Base-by-base conservation (phyloP, 176 grass and related monocot species). In the Eragrostis nindensis region DNA sequence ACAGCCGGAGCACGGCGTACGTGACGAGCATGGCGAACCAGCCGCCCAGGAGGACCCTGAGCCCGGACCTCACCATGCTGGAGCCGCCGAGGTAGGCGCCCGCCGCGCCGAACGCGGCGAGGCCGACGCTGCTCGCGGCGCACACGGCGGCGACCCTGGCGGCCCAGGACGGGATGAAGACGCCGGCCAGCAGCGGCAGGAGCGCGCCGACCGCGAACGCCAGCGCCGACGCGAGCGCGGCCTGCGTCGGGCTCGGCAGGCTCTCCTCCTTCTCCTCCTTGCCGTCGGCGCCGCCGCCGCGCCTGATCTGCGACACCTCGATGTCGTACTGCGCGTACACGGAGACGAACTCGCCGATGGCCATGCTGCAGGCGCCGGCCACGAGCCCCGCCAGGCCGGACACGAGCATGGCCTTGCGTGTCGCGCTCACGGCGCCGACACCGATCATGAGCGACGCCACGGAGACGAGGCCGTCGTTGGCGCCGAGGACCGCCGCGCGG, bases 341-440 rank as follows among this genome's bases (percentile, higher is more conserved):
- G 30, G 92, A 98, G 4, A 98, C 95, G 79, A 89, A 98, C 79
- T 98, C 95, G 5, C 95, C 95, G 81, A 98, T 98, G 56, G 92
- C 92, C 95, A 98, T 98, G 90, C 95, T 98, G 86, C 95, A 98
- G 10, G 95, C 92, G 38, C 95, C 95, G 9, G 95, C 95, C 25
- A 91, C 95, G 14, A 98, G 86, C 26, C 95, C 95, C 7, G 90
- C 95, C 2, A 94, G 32, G 9, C 96, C 96, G 8, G 93, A 93
- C 27, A 95, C 80, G 32, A 99, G 76, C 96, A 95, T 95, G 27
- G 93, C 80, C 69, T 79, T 91, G 26, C 43, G 16, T 43, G 73
- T 60, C 0, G 25, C 22, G 85, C 76, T 93, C 2, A 87, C 92
- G 10, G 96, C 96, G 42, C 92, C 85, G 24, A 93, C 80, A 62